Evolutionary conservation across 768 basidiomycete genomes (phyloP).

Genomic region (Trichaptum fuscoviolaceum): DNA sequence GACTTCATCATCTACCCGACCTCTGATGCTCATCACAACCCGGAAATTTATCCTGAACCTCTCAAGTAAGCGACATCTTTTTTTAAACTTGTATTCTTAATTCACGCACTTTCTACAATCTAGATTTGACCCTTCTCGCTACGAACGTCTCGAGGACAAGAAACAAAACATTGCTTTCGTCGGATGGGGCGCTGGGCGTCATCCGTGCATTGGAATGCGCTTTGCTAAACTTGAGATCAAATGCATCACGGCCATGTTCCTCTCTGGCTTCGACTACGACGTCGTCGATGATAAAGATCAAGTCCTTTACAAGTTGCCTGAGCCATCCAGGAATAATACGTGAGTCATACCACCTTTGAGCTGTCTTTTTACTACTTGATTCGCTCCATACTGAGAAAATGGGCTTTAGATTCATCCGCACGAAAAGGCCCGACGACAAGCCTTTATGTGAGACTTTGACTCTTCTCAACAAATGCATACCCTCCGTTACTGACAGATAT

Average conservation of each 20-base stretch:
- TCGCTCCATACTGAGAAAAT: neutral
- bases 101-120: neutral
- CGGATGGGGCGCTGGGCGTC: conserved; percentile 59
- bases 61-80: conserved; percentile 64
- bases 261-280: conserved; percentile 56
- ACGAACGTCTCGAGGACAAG: conserved; percentile 36
- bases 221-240: conserved; percentile 73
- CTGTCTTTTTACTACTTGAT: neutral
- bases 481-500: neutral
- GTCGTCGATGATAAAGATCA: conserved; percentile 46
- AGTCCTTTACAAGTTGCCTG: neutral
- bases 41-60: conserved; percentile 69
- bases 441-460: neutral
- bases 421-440: neutral
- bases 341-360: neutral
- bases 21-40: conserved; percentile 72
- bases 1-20: conserved; percentile 77
- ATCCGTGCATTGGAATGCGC: conserved; percentile 62
- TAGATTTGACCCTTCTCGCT: neutral
- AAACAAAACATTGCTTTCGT: conserved; percentile 56
- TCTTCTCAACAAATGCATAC: neutral
- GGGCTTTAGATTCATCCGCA: neutral
- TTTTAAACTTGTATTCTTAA: neutral
- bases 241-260: conserved; percentile 60
- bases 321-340: neutral